A percentile compares a stretch with the other conserved stretches of the same genome.
Evolutionary conservation across 1,284 basidiomycete genomes (phyloP).

Genomic region (Uromyces viciae-fabae): DNA sequence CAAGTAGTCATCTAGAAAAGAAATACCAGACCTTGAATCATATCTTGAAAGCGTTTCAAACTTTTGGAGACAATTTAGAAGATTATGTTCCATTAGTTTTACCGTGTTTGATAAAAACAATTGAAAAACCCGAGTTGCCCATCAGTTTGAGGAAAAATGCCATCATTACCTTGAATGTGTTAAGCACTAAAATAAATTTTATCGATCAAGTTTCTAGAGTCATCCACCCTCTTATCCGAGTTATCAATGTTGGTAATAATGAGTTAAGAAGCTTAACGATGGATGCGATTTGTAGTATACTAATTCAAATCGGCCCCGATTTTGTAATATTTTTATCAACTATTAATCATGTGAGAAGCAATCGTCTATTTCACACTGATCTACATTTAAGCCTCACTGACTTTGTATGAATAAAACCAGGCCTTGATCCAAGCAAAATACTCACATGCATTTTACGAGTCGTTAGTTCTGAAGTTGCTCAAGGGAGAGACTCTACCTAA

Average conservation of each 20-base stretch:
- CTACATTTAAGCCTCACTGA: not conserved
- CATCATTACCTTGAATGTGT: slow-evolving; percentile 82
- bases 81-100: slow-evolving; percentile 97
- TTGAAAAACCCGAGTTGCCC: slow-evolving; percentile 76
- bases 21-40: slow-evolving; percentile 76
- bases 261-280: slow-evolving; percentile 83
- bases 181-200: slow-evolving; percentile 92
- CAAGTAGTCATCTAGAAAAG: slow-evolving; percentile 56
- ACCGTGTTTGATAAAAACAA: slow-evolving; percentile 86
- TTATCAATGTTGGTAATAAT: slow-evolving; percentile 70
- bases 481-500: slow-evolving; percentile 84
- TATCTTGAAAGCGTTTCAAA: slow-evolving; percentile 77
- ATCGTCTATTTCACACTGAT: not conserved
- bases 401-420: slow-evolving; percentile 56
- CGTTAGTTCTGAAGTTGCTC: slow-evolving; percentile 78
- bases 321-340: slow-evolving; percentile 97
- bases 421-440: slow-evolving; percentile 74
- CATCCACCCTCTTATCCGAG: slow-evolving; percentile 88
- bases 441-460: slow-evolving; percentile 80
- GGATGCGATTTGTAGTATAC: slow-evolving; percentile 87
- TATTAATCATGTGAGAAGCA: slow-evolving; percentile 78
- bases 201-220: slow-evolving; percentile 98
- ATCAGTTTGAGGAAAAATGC: slow-evolving; percentile 77
- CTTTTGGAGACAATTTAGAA: slow-evolving; percentile 93
- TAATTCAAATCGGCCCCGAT: slow-evolving; percentile 89